A percentile compares a stretch with the other conserved stretches of the same genome.
phyloP scores from a whole-genome alignment of 441 rosid genomes.

The Populus trichocarpa region DNA sequence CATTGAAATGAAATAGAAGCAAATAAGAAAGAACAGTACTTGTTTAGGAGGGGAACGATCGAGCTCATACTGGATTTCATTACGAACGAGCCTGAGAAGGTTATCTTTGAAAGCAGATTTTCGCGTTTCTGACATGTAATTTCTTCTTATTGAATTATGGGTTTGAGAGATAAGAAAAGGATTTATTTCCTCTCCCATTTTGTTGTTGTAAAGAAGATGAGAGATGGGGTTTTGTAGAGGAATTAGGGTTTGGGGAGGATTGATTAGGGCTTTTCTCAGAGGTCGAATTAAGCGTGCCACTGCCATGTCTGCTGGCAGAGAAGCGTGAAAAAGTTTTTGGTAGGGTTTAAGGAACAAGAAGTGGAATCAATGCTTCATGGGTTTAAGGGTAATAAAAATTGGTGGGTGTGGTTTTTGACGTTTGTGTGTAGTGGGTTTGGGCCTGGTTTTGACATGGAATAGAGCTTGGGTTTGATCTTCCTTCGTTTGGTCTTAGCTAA shows the following conservation, averaged over 20 bases:
- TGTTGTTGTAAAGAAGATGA: background rate
- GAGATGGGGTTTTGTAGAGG: conserved; percentile 12
- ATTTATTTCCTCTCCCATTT: background rate
- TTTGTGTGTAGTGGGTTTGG: background rate
- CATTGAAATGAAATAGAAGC: background rate
- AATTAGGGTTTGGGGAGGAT: conserved; percentile 21
- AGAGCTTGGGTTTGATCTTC: background rate
- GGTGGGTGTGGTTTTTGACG: background rate
- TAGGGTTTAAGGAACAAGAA: conserved; percentile 5
- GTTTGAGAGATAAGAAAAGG: background rate
- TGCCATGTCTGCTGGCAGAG: conserved; percentile 30
- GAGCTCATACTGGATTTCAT: conserved; percentile 58
- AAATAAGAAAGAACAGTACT: conserved; percentile 22
- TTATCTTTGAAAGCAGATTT: conserved; percentile 53
- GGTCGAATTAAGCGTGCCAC: conserved; percentile 44
- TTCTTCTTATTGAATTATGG: conserved; percentile 29
- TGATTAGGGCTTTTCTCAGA: conserved; percentile 28
- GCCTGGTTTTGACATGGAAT: background rate
- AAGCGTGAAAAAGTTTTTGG: no score
- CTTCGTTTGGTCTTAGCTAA: background rate
- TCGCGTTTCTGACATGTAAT: conserved; percentile 52
- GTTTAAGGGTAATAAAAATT: background rate
- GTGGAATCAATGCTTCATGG: background rate
- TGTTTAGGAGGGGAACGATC: conserved; percentile 45
- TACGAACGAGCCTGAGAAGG: conserved; percentile 47